Percentiles rank a stretch among this genome's conserved stretches.
These are phyloP conservation scores for Heterobasidion irregulare DNA, from an alignment of 1,284 basidiomycete species.

Conservation along the genomic window DNA sequence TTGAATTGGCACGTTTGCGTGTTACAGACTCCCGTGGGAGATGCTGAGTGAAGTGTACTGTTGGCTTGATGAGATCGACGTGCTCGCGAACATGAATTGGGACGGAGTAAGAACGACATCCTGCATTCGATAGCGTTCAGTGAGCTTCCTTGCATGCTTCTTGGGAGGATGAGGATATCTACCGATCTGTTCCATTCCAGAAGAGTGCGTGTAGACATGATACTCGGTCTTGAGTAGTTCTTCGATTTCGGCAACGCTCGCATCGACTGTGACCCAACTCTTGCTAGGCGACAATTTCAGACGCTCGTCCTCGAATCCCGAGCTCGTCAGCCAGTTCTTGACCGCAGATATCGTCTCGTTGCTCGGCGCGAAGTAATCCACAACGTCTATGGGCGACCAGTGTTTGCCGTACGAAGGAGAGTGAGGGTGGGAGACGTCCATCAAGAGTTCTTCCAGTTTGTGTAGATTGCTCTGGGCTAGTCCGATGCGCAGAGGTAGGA, in stretches of 20 bases:
- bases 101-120: conserved; percentile 31
- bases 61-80: conserved; percentile 37
- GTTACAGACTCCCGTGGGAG: conserved; percentile 2
- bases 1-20: conserved; percentile 12
- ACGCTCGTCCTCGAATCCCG: conserved; percentile 23
- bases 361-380: conserved; percentile 29
- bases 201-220: conserved; percentile 27
- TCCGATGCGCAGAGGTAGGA: conserved; percentile 24
- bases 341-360: conserved; percentile 26
- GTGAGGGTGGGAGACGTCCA: conserved; percentile 26
- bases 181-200: conserved; percentile 32
- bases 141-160: too few species aligned
- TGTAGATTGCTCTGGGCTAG: conserved; percentile 28
- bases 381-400: conserved; percentile 25
- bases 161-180: conserved; percentile 3
- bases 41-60: conserved; percentile 29
- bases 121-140: conserved; percentile 7
- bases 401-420: conserved; percentile 28
- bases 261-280: conserved; percentile 33
- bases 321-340: conserved; percentile 27
- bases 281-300: conserved; percentile 23
- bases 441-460: conserved; percentile 26
- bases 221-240: conserved; percentile 28
- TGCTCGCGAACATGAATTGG: conserved; percentile 28
- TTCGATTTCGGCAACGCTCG: conserved; percentile 32